phyloP scores from a whole-genome alignment of 2,329 filamentous ascomycete species.

The Penicillium sclerotigenum region DNA sequence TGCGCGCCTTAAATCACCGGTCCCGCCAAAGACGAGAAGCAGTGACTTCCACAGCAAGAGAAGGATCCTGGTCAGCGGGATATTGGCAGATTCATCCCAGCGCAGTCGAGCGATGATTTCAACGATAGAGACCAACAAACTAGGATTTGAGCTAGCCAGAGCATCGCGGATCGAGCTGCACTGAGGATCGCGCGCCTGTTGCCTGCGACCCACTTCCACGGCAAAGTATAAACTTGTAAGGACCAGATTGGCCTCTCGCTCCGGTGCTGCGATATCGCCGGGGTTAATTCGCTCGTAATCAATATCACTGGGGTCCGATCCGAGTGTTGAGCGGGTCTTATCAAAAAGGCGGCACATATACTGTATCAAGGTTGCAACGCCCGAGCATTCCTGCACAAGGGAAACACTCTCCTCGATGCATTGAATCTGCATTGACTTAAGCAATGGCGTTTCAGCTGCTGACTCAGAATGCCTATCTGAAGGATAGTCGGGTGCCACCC shows the following conservation, averaged over 20 bases:
- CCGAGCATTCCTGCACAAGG: conserved; percentile 37
- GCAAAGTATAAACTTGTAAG: conserved; percentile 45
- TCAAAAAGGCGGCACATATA: conserved; percentile 41
- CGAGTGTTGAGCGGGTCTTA: conserved; percentile 30
- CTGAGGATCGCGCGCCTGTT: conserved; percentile 28
- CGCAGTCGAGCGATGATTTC: conserved; percentile 65
- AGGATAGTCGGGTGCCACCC: conserved; percentile 30
- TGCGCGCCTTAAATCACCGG: conserved; percentile 66
- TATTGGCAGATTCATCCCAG: conserved; percentile 60
- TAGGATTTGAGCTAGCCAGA: conserved; percentile 60
- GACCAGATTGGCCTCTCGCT: conserved; percentile 43
- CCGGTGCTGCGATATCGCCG: conserved; percentile 36
- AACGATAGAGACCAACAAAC: conserved; percentile 69
- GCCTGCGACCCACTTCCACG: conserved; percentile 42
- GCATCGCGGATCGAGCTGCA: conserved; percentile 28
- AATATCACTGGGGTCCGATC: conserved; percentile 24
- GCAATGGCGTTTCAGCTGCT: conserved; percentile 44
- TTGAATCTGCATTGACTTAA: conserved; percentile 47
- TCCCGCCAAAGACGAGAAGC: conserved; percentile 79
- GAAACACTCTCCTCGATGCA: conserved; percentile 47
- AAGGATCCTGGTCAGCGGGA: conserved; percentile 66
- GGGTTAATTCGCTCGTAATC: conserved; percentile 33
- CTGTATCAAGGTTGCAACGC: conserved; percentile 36
- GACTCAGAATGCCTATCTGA: conserved; percentile 35
- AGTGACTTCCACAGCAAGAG: conserved; percentile 90